Base-by-base conservation (phyloP, 2,329 filamentous ascomycete genomes). In the Fusarium algeriense region DNA sequence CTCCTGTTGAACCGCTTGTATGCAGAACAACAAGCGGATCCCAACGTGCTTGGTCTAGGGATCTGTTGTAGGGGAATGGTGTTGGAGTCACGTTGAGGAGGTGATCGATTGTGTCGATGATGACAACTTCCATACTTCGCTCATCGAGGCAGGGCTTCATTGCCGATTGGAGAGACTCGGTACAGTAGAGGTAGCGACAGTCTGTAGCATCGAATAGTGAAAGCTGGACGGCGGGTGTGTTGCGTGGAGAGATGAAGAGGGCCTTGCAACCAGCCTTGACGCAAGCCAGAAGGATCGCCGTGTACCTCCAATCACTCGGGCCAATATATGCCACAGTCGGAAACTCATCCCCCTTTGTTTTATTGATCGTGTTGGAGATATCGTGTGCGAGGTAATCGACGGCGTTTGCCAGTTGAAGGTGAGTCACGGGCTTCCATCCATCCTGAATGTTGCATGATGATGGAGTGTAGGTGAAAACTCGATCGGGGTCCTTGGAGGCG, bases 11-110 rank as follows among this genome's bases (percentile, higher is more conserved):
- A 3, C 63, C 63, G 3, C 63, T 66, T 1, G 63, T 66, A 5
- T 66, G 63, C 6, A 66, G 35, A 4, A 66, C 45, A 2, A 60
- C 61, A 7, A 66, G 45, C 7, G 61, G 61, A 6, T 66, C 61
- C 53, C 53, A 66, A 2, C 28, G 45, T 1, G 23, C 17, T 28
- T 66, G n/a, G 1, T 60, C n/a, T 0, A 41, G 9, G 1, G 61
- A 15, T 13, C 5, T 43, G 0, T 15, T 35, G 7, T 66, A 66
- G 0, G 61, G 53, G 1, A 46, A 66, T 2, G 44, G 53, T 1
- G 14, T 3, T 9, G 63, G 30, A 12, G 20, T 14, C 1, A 10
- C 34, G 1, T 5, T 4, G 0, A 66, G 9, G 5, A 66, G 15
- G 13, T 41, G 7, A 2, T 43, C 61, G 1, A 66, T 15, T 1